Evolutionary conservation across 768 basidiomycete species (phyloP).

Genomic region (Pleurotus platypus): DNA sequence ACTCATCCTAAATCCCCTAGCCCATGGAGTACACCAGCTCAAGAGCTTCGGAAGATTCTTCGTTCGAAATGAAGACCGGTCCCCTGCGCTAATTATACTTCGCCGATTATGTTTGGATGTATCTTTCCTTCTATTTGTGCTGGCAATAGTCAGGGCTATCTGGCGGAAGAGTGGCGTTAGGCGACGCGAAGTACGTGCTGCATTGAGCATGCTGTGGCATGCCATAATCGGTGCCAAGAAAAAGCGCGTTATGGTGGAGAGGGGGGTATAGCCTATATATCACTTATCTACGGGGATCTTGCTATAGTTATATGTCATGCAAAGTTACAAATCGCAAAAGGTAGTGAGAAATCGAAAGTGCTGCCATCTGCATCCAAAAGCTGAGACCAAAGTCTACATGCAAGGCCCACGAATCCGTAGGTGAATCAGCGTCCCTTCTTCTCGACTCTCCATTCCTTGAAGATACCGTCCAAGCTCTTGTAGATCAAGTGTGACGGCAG

Average conservation of each 20-base stretch:
- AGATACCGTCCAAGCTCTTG: conserved; percentile 91
- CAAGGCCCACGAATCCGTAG: background rate
- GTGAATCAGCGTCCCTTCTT: conserved; percentile 58
- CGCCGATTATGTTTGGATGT: conserved; percentile 76
- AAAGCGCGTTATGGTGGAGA: conserved; percentile 44
- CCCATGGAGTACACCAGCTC: conserved; percentile 45
- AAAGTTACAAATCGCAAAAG: background rate
- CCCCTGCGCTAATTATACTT: conserved; percentile 65
- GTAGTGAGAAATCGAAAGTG: no score
- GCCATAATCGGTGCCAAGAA: conserved; percentile 60
- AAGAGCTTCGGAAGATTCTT: conserved; percentile 56
- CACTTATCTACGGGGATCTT: conserved; percentile 1
- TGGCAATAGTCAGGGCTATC: conserved; percentile 50
- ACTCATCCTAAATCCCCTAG: conserved; percentile 59
- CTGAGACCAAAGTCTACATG: background rate
- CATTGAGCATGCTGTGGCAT: conserved; percentile 65
- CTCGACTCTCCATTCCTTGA: conserved; percentile 86
- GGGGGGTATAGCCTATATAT: conserved; percentile 33
- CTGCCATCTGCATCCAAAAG: no score
- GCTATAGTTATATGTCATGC: background rate
- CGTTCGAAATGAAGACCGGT: conserved; percentile 51
- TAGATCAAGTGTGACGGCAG: conserved; percentile 85
- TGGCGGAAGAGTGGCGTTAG: conserved; percentile 73
- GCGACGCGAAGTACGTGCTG: conserved; percentile 62
- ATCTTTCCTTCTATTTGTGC: conserved; percentile 64